Base-by-base conservation (phyloP, 306 rosid species). In the Cucumis cinereus region DNA sequence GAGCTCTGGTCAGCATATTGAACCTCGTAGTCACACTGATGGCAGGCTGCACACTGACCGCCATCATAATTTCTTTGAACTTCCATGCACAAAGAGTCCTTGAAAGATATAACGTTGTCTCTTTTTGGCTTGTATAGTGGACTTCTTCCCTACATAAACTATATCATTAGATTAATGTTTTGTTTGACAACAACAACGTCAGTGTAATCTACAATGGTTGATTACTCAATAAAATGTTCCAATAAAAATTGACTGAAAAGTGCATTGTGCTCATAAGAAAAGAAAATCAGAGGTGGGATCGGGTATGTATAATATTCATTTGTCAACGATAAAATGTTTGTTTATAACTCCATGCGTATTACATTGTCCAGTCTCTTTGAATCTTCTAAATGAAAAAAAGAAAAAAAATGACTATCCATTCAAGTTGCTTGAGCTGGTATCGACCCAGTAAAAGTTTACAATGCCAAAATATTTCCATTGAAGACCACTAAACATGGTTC, bases 11-110 rank as follows among this genome's bases (percentile, higher is more conserved):
- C 97, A 26, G 96, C 95, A 79, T 91, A 91, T 53, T 86, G 86
- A 82, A 91, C 85, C 89, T 89, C 97, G 62, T 91, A 91, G 83
- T 89, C 93, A 82, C 97, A 91, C 82, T 91, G 95, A 77, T 66
- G 82, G 72, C 87, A 83, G 72, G 81, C 85, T 72, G 35, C 87
- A 43, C 82, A 84, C 70, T 78, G 68, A 59, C 63, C 84, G 66
- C 71, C 72, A 77, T 77, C 80, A 74, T 85, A 81, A 77, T 81
- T 80, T 79, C 87, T 88, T 66, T 85, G 89, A 76, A 89, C 84
- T 77, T 86, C 93, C 74, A 45, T 79, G 88, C 95, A 89, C 41
- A 91, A 68, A 49, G 83, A 73, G 82, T 91, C 92, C 70, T 56
- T 38, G 35, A 84, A 58, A 43, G 89, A 81, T 23, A 89, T 81